A percentile compares a stretch with the other conserved stretches of the same genome.
Evolutionary conservation across 495 filamentous ascomycete species (phyloP).

Genomic region (Hypomontagnella monticulosa): DNA sequence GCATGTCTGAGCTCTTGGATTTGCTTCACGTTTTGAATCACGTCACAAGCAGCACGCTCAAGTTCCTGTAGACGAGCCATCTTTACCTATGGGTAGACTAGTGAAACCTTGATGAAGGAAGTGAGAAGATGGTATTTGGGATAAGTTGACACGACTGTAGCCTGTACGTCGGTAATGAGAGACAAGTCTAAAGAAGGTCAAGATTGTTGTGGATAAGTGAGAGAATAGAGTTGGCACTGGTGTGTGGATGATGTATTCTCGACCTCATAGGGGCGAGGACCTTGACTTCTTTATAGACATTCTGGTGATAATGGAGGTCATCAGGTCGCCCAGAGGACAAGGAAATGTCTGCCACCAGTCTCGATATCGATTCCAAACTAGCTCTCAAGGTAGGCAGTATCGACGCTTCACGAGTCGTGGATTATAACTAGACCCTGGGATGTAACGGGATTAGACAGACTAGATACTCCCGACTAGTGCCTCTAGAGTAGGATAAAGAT

Average conservation of each 20-base stretch:
- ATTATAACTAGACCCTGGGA: slow-evolving; percentile 15
- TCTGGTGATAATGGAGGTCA: slow-evolving; percentile 14
- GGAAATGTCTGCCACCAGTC: background rate
- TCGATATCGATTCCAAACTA: slow-evolving; percentile 1
- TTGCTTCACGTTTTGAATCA: slow-evolving; percentile 43
- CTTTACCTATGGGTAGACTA: background rate
- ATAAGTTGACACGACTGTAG: background rate
- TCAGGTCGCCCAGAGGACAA: background rate
- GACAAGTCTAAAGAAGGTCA: background rate
- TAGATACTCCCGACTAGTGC: background rate
- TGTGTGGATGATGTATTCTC: slow-evolving; percentile 6
- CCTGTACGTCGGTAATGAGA: slow-evolving; percentile 6
- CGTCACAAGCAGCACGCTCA: slow-evolving; percentile 38
- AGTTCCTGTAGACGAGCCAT: slow-evolving; percentile 36
- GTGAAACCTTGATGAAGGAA: background rate
- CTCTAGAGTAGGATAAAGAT: background rate
- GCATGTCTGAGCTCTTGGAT: slow-evolving; percentile 40
- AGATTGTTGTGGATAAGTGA: slow-evolving; percentile 10
- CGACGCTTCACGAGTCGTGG: slow-evolving; percentile 27
- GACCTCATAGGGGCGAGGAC: slow-evolving; percentile 1
- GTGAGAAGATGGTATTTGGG: background rate
- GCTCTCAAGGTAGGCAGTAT: slow-evolving; percentile 1
- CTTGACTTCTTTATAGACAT: slow-evolving; percentile 23
- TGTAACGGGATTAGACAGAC: background rate
- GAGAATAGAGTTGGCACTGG: slow-evolving; percentile 23